Base-by-base conservation (phyloP, 768 basidiomycete species). In the Suillus variegatus region DNA sequence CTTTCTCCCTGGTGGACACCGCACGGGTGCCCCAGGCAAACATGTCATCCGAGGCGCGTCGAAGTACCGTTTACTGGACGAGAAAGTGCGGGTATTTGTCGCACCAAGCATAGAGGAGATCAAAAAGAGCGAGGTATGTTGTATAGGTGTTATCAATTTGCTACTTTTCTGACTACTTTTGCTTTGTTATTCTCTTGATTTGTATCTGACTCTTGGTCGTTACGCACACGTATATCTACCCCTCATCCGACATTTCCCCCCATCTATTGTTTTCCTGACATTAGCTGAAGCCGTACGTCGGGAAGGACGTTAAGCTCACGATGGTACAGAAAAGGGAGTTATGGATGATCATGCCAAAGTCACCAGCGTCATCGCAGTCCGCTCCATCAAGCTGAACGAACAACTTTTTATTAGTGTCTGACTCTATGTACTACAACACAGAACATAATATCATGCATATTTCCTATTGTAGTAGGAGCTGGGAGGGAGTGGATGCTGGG, bases 11-110 rank as follows among this genome's bases (percentile, higher is more conserved):
- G 93, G 93, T 67, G 92, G 92, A 28, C 89, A 86, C 73, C 87
- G 94, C 54, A 96, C 94, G 1, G 94, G 94, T 66, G 92, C 94
- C 32, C 94, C 94, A 22, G 93, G 95, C 75, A 87, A 89, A 74
- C 92, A 94, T 76, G 88, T 94, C 60, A 79, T 93, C 22, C 76
- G 84, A 49, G 92, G 93, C 49, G 88, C 88, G 72, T 83, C 90
- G 49, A 93, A 94, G 74, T 95, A 95, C 77, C 82, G 90, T 63
- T 80, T 97, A 18, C 70, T 93, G 63, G 92, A 97, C 72, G 88
- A 90, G 74, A 83, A 90, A 80, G 93, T 97, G 58, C 84, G 94
- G 71, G 85, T 93, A 60, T 94, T 89, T 67, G 87, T 96, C 46
- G 91, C 93, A 28, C 92, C 94, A n/a, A 82, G 86, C 18, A 75